phyloP scores from a whole-genome alignment of 1,139 yeast species.

The Sugiyamaella sp. region DNA sequence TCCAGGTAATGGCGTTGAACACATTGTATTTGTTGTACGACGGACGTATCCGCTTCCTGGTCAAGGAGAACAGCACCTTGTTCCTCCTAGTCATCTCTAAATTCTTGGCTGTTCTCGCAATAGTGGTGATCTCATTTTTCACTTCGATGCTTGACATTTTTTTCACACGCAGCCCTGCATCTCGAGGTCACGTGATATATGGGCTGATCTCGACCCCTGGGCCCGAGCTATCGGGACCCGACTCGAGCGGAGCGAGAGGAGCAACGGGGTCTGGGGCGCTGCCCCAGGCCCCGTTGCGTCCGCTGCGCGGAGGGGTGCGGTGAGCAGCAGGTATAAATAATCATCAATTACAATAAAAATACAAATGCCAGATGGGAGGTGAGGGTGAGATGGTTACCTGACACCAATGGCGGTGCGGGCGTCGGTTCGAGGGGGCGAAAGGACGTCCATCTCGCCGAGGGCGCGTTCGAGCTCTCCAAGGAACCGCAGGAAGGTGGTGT shows the following conservation, averaged over 20 bases:
- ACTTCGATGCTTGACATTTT: not conserved
- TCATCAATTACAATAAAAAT: slow-evolving; percentile 9
- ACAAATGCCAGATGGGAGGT: not conserved
- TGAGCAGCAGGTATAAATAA: not conserved
- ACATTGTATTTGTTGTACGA: slow-evolving; percentile 92
- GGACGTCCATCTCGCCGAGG: slow-evolving; percentile 26
- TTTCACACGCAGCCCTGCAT: not conserved
- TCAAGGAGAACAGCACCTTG: slow-evolving; percentile 34
- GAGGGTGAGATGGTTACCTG: slow-evolving; percentile 6
- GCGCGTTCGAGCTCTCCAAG: slow-evolving; percentile 40
- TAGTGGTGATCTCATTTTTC: not conserved
- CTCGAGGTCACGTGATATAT: not conserved
- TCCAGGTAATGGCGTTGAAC: slow-evolving; percentile 65
- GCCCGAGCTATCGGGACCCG: not conserved
- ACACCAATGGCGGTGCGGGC: slow-evolving; percentile 19
- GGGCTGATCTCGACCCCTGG: not conserved
- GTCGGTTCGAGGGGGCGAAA: slow-evolving; percentile 25
- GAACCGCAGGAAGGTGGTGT: slow-evolving; percentile 38
- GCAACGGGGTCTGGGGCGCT: slow-evolving; percentile 1
- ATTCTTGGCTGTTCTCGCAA: not conserved
- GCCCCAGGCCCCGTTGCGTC: slow-evolving; percentile 2
- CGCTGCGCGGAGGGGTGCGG: not conserved
- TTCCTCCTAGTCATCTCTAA: slow-evolving; percentile 32
- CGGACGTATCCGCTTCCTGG: slow-evolving; percentile 66
- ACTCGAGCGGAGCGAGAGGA: not conserved